Percentiles rank a stretch among this genome's conserved stretches.
Conservation (phyloP, 441 rosid genomes). For the Hura crepitans region DNA sequence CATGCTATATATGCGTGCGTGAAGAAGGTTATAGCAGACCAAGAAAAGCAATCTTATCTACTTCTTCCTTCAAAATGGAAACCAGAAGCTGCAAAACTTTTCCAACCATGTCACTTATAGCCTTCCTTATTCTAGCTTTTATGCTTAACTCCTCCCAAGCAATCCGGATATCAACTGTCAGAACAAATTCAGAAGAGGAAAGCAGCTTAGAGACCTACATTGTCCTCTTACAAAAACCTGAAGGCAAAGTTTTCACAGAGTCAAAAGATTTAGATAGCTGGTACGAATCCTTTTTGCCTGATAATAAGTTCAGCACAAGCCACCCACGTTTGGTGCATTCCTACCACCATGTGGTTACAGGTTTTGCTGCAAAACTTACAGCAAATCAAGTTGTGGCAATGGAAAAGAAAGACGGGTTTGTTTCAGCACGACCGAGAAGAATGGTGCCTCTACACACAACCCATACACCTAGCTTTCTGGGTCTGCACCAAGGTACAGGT, state of each 20-base stretch:
- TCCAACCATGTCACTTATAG: conserved; percentile 4
- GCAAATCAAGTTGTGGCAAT: conserved; percentile 37
- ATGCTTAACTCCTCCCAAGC: conserved; percentile 20
- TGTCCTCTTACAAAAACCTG: conserved; percentile 36
- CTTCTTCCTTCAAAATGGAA: conserved; percentile 22
- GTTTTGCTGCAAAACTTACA: conserved; percentile 51
- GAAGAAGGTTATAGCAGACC: not conserved
- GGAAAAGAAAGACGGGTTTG: conserved; percentile 37
- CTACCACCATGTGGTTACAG: conserved; percentile 35
- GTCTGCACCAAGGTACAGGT: conserved; percentile 34
- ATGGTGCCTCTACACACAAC: conserved; percentile 36
- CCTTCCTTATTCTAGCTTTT: conserved; percentile 15
- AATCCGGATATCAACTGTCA: not conserved
- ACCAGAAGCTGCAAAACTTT: conserved; percentile 1
- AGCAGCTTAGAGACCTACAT: conserved; percentile 35
- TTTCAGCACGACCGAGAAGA: conserved; percentile 34
- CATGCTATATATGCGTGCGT: not conserved
- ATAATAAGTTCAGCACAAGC: conserved; percentile 13
- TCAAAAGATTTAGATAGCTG: conserved; percentile 27
- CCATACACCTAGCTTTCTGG: conserved; percentile 43
- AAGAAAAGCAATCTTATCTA: not conserved
- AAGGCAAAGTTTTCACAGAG: conserved; percentile 4
- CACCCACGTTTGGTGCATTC: conserved; percentile 31
- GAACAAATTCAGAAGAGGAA: not conserved
- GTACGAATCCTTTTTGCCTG: conserved; percentile 45